Conservation (phyloP, 2,329 filamentous ascomycete species). For the Epichloe gansuensis region DNA sequence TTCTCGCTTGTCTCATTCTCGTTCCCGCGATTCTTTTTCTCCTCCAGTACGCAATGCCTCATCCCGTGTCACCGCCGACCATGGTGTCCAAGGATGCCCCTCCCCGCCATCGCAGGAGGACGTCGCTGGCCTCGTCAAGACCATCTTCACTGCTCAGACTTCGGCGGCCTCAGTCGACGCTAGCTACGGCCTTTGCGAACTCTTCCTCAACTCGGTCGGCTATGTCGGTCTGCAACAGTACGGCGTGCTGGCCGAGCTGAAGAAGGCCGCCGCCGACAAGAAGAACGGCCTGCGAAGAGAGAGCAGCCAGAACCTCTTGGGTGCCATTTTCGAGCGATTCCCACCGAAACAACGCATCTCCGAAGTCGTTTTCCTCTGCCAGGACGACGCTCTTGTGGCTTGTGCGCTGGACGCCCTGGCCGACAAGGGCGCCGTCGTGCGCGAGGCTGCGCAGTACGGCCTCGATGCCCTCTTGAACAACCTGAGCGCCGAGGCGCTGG, state of each 20-base stretch:
- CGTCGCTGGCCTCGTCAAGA: constrained; percentile 50
- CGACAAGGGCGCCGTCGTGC: constrained; percentile 81
- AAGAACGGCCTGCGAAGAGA: constrained; percentile 79
- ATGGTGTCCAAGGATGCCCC: constrained; percentile 36
- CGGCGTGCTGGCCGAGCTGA: constrained; percentile 42
- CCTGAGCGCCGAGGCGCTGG: constrained; percentile 70
- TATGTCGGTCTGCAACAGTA: constrained; percentile 40
- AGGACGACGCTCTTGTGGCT: constrained; percentile 62
- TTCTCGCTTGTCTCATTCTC: no score
- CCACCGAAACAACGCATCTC: constrained; percentile 63
- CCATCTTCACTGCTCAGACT: constrained; percentile 56
- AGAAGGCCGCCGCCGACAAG: constrained; percentile 79
- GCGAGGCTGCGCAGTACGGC: constrained; percentile 87
- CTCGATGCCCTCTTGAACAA: constrained; percentile 77
- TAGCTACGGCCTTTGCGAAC: constrained; percentile 47
- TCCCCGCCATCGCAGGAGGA: constrained; percentile 55
- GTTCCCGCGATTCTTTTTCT: no score
- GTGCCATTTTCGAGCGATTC: constrained; percentile 85
- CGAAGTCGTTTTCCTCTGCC: constrained; percentile 71
- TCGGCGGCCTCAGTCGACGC: constrained; percentile 58
- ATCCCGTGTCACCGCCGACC: constrained; percentile 35
- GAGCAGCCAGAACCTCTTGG: constrained; percentile 87
- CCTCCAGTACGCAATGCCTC: constrained; percentile 27
- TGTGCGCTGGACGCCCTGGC: constrained; percentile 73
- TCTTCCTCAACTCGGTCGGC: constrained; percentile 42